Evolutionary conservation across 2,329 filamentous ascomycete genomes (phyloP).

Genomic region (Penicillium hordei): DNA sequence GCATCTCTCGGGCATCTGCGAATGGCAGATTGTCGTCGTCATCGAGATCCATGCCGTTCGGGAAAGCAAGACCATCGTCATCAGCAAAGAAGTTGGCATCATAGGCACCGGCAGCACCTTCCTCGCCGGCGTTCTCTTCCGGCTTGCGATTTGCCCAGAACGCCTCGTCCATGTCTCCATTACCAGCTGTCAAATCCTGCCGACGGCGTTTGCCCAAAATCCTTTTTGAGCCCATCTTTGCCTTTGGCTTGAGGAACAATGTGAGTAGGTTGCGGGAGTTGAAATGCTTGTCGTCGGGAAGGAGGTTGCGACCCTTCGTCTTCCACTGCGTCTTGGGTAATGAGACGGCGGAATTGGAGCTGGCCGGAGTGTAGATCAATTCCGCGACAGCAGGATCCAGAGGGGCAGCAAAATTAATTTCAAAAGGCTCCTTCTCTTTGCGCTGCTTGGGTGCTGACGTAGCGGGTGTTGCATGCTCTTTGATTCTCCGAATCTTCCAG

Average conservation of each 20-base stretch:
- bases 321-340: conserved; percentile 94
- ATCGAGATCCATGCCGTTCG: conserved; percentile 47
- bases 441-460: conserved; percentile 58
- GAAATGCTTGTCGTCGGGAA: conserved; percentile 98
- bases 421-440: conserved; percentile 95
- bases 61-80: conserved; percentile 58
- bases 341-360: conserved; percentile 76
- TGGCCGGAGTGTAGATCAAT: conserved; percentile 75
- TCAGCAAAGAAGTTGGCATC: conserved; percentile 93
- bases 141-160: conserved; percentile 74
- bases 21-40: conserved; percentile 50
- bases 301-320: conserved; percentile 85
- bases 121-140: conserved; percentile 61
- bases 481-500: conserved; percentile 95
- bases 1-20: conserved; percentile 51
- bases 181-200: conserved; percentile 56
- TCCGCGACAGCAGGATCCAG: conserved; percentile 71
- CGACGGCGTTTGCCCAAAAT: conserved; percentile 51
- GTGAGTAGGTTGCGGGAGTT: conserved; percentile 86
- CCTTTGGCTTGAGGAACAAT: conserved; percentile 92
- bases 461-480: conserved; percentile 64
- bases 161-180: conserved; percentile 86
- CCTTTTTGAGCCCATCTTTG: conserved; percentile 70
- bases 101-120: conserved; percentile 72
- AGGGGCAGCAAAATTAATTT: conserved; percentile 82